Evolutionary conservation across 345 rosid species (phyloP).

Genomic region (Citrus glauca): DNA sequence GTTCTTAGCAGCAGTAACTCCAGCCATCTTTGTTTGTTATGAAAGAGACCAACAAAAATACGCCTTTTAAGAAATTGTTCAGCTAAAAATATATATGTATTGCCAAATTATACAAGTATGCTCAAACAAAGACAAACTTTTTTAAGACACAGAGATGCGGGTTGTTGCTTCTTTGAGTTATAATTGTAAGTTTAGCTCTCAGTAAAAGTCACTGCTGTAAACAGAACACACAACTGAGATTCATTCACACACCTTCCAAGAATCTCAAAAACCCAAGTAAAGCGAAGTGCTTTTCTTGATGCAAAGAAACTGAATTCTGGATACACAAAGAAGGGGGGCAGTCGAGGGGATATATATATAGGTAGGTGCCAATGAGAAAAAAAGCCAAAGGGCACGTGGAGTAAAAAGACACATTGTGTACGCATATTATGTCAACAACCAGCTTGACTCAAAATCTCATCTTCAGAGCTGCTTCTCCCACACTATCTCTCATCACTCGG

Average conservation of each 20-base stretch:
- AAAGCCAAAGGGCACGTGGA: no score
- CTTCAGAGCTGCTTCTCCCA: neutral
- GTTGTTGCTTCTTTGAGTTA: neutral
- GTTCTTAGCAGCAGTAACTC: conserved; percentile 6
- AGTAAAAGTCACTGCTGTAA: neutral
- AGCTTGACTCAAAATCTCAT: neutral
- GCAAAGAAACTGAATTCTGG: neutral
- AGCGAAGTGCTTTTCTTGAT: neutral
- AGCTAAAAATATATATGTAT: no score
- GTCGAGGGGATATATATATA: neutral
- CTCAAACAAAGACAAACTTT: neutral
- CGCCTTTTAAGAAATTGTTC: no score
- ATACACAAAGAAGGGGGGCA: neutral
- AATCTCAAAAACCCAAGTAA: conserved; percentile 9
- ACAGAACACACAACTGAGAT: conserved; percentile 8
- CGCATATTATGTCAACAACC: conserved; percentile 1
- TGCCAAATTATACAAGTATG: neutral
- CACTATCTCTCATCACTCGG: neutral
- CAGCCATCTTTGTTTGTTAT: conserved; percentile 26
- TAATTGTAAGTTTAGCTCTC: neutral
- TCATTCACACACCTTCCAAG: conserved; percentile 12
- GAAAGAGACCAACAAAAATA: conserved; percentile 1
- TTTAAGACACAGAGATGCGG: neutral
- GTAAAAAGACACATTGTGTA: neutral
- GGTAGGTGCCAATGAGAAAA: no score